Evolutionary conservation across 129 eudicot species (phyloP), one percentile per base, ranked within the genome.

Genomic region (Cynara cardunculus): DNA sequence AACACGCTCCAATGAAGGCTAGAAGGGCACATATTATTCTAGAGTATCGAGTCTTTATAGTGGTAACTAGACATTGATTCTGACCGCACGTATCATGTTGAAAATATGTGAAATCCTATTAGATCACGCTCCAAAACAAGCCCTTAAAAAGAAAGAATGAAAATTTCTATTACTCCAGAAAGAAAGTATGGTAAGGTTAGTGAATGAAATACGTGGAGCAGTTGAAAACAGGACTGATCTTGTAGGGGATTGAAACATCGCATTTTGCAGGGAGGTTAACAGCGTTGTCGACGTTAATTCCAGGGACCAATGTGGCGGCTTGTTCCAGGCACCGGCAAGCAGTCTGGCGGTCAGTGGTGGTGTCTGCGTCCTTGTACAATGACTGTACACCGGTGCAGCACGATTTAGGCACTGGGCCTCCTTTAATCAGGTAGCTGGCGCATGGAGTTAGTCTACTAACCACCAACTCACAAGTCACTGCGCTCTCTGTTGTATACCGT

Each of bases 211-310:
- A 87, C 90, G 82, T 84, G 27, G 88, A 84, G 77, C 88, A 84
- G 62, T 87, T 26, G 76, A 78, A 75, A 7, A 72, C 11, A 34
- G 84, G 89, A 61, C 84, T 80, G 77, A 85, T 85, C 44, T 75
- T 74, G 75, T 88, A 88, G 21, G 91, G 89, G 31, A 85, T 67
- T 18, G 65, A n/a, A 75, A 88, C 82, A 27, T 83, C 87, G 66
- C 91, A 88, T 73, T 76, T 83, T 24, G 53, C 75, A 3, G 84
- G 87, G 68, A 88, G 82, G 9, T 78, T 80, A 21, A 69, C 64
- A 14, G 87, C 87, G 22, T 68, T 27, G 44, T 76, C 65, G 14
- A 73, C 30, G 25, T 86, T 79, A 34, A 86, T 49, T 3, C 75
- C 86, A 3, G 78, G 74, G 30, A 85, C 53, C 59, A 67, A 4